These are phyloP conservation scores for Vitis labrusca DNA, from an alignment of 164 flowering plant genomes.

Conservation along the genomic window DNA sequence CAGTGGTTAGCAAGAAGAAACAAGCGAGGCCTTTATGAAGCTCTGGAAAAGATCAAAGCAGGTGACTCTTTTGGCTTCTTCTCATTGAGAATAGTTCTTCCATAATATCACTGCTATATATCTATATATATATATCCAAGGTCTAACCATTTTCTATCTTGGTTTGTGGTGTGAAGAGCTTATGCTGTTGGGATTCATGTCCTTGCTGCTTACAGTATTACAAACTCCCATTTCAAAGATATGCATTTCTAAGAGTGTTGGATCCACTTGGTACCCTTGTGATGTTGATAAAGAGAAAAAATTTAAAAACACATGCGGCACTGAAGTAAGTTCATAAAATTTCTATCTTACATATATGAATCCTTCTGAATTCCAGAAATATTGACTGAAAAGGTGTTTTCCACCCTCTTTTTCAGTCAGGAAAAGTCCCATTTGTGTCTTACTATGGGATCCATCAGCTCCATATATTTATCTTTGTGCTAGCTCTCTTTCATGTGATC, in stretches of 20 bases:
- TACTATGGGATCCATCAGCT: conserved; percentile 67
- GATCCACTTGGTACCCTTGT: conserved; percentile 58
- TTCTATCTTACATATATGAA: no score
- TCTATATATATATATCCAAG: no score
- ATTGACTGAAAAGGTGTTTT: no score
- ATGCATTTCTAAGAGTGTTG: conserved; percentile 38
- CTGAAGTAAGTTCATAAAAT: neutral
- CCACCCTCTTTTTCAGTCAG: conserved; percentile 31
- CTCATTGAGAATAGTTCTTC: neutral
- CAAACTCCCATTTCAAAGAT: conserved; percentile 42
- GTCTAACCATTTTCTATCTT: neutral
- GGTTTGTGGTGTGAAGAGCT: conserved; percentile 34
- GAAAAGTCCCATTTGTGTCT: conserved; percentile 58
- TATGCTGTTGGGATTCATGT: conserved; percentile 76
- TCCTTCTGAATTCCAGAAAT: no score
- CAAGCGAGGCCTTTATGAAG: conserved; percentile 50
- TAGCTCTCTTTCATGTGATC: conserved; percentile 63
- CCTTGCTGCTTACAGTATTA: conserved; percentile 50
- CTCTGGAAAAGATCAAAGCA: conserved; percentile 61
- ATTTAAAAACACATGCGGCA: neutral
- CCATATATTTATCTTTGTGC: conserved; percentile 72
- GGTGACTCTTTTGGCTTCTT: conserved; percentile 23
- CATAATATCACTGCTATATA: no score
- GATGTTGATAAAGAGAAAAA: neutral
- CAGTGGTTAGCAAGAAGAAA: conserved; percentile 47